Conservation (phyloP, 2,329 filamentous ascomycete genomes). For the Coleophoma cylindrospora region DNA sequence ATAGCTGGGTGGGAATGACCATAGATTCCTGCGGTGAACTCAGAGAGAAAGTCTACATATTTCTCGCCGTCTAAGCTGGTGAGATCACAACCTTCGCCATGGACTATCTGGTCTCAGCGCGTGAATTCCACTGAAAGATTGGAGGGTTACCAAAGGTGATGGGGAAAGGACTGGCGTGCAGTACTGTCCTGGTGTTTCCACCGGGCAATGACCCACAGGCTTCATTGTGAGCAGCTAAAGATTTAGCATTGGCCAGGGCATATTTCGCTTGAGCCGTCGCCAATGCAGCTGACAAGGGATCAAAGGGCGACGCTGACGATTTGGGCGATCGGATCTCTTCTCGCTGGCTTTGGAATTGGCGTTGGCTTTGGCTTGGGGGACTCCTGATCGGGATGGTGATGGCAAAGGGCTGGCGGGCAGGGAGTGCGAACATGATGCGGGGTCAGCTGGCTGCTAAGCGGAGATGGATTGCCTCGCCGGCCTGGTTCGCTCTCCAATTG, state of each 20-base stretch:
- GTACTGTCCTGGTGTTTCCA: conserved; percentile 20
- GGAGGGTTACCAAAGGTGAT: conserved; percentile 11
- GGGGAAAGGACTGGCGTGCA: conserved; percentile 18
- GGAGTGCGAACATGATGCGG: too few relatives aligned
- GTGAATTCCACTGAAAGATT: background rate
- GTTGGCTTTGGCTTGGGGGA: background rate
- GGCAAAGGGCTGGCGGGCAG: too few relatives aligned
- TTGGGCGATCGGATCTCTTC: too few relatives aligned
- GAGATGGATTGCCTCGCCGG: too few relatives aligned
- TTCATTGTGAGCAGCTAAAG: conserved; percentile 12
- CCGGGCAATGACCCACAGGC: conserved; percentile 17
- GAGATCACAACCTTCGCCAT: conserved; percentile 11
- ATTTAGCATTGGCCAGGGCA: conserved; percentile 7
- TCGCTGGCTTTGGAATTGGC: too few relatives aligned
- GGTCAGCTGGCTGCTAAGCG: too few relatives aligned
- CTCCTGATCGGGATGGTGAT: too few relatives aligned
- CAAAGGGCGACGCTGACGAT: background rate
- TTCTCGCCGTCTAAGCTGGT: conserved; percentile 14
- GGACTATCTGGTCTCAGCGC: conserved; percentile 2
- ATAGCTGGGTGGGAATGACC: conserved; percentile 59
- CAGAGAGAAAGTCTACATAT: conserved; percentile 57
- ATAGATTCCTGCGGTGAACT: conserved; percentile 61
- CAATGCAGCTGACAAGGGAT: background rate
- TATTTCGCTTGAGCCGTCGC: conserved; percentile 7
- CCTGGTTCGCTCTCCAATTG: too few relatives aligned